Conservation (phyloP, 768 basidiomycete genomes). For the Leccinellum rugosiceps region DNA sequence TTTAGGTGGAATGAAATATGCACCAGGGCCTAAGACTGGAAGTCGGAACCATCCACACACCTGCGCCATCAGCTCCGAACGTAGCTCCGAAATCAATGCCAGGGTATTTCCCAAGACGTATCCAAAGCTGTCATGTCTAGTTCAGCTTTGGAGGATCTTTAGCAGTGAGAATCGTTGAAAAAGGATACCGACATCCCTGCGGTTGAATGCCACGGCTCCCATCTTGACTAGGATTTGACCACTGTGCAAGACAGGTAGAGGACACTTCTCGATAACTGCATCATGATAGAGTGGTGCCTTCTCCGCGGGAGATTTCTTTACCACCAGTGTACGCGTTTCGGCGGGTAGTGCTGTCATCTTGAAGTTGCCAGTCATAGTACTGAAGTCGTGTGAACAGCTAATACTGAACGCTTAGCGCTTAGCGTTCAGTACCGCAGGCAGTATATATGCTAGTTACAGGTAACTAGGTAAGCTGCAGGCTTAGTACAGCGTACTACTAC, state of each 20-base stretch:
- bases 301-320: slow-evolving; percentile 41
- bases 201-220: slow-evolving; percentile 72
- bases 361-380: too few species aligned
- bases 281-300: slow-evolving; percentile 53
- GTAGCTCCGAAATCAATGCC: slow-evolving; percentile 55
- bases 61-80: slow-evolving; percentile 74
- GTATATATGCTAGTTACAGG: too few species aligned
- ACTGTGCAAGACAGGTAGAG: slow-evolving; percentile 46
- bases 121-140: slow-evolving; percentile 58
- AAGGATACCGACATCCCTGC: slow-evolving; percentile 53
- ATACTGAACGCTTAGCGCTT: too few species aligned
- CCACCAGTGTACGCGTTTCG: slow-evolving; percentile 35
- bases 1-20: not conserved
- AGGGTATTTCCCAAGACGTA: slow-evolving; percentile 66
- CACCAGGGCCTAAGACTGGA: not conserved
- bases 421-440: too few species aligned
- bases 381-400: too few species aligned
- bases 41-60: slow-evolving; percentile 32
- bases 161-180: not conserved
- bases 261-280: slow-evolving; percentile 47
- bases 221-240: slow-evolving; percentile 69
- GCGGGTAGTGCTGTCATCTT: too few species aligned
- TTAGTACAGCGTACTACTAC: too few species aligned
- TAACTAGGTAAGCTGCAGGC: too few species aligned
- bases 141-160: not conserved